Base-by-base conservation (phyloP, 2,329 filamentous ascomycete species). In the Coniochaeta ligniaria region DNA sequence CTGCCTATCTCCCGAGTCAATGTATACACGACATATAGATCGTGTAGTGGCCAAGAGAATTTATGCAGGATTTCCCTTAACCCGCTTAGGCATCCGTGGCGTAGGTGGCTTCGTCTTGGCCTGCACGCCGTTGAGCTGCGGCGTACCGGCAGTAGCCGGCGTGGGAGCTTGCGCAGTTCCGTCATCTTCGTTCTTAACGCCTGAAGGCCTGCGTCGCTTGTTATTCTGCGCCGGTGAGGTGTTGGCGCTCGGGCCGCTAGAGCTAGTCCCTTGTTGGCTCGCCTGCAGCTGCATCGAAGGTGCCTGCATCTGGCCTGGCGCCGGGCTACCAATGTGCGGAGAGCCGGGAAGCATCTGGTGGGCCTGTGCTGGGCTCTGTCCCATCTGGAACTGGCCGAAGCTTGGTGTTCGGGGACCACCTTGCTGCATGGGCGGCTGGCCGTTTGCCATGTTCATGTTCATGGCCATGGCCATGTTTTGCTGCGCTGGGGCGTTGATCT, bases 231-330 rank as follows among this genome's bases (percentile, higher is more conserved):
- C 65, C 7, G 84, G 84, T 35, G 83, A 86, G 6, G 86, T 89
- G 73, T 88, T 89, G 60, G 86, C 85, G 68, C 85, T 88, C 7
- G 85, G 84, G 12, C 84, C 86, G 69, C 83, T 85, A 11, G 85
- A 88, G 70, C 77, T 84, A 35, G 85, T 87, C 43, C 86, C 86
- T 69, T 89, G 86, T 70, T 88, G 86, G 69, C 85, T 88, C 64
- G 84, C 83, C 70, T 89, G 85, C 62, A 85, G 75, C 70, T 86
- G 83, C 86, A 89, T 89, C 63, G 79, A 78, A 24, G 85, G 85
- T 58, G 85, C 83, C 70, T 86, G 83, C 80, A 87, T 86, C 59
- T 82, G 78, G 17, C 82, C 84, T 16, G 82, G 80, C 20, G 83
- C 84, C 9, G 86, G 86, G 69, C 84, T 87, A 59, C 83, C 24